phyloP scores from a whole-genome alignment of 1,284 basidiomycete species.

The Trametes sp. region DNA sequence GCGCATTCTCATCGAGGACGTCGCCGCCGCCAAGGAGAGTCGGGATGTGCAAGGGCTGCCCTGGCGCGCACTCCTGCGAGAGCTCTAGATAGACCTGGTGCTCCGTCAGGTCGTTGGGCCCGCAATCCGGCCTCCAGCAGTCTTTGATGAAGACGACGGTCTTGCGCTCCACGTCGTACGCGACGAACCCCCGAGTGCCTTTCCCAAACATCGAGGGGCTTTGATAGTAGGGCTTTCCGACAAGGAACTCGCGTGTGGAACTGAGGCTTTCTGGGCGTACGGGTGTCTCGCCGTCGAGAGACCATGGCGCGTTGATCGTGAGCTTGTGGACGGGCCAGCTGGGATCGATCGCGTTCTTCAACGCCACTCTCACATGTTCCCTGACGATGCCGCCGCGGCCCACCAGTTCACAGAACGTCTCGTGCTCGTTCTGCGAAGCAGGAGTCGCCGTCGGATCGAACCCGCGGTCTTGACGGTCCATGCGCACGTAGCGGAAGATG shows the following conservation, averaged over 20 bases:
- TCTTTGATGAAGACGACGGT: conserved; percentile 2
- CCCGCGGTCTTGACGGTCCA: conserved; percentile 28
- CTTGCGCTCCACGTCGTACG: neutral
- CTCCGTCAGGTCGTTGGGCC: neutral
- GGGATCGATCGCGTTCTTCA: neutral
- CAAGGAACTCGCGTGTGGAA: neutral
- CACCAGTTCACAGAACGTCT: neutral
- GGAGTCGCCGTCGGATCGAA: conserved; percentile 29
- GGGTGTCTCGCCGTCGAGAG: neutral
- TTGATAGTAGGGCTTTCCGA: neutral
- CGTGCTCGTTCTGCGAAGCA: conserved; percentile 11
- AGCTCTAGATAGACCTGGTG: neutral
- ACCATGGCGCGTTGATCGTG: neutral
- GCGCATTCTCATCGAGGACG: neutral
- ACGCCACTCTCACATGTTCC: neutral
- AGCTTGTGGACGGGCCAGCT: neutral
- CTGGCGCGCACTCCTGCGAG: neutral
- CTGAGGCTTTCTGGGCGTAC: neutral
- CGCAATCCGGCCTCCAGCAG: conserved; percentile 1
- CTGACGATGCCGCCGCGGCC: neutral
- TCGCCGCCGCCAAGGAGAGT: conserved; percentile 8
- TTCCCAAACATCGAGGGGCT: neutral
- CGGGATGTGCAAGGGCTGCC: neutral
- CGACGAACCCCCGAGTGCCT: neutral
- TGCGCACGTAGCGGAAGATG: conserved; percentile 29